Evolutionary conservation across 2,329 filamentous ascomycete genomes (phyloP).

Genomic region (Pyrenophora teres): DNA sequence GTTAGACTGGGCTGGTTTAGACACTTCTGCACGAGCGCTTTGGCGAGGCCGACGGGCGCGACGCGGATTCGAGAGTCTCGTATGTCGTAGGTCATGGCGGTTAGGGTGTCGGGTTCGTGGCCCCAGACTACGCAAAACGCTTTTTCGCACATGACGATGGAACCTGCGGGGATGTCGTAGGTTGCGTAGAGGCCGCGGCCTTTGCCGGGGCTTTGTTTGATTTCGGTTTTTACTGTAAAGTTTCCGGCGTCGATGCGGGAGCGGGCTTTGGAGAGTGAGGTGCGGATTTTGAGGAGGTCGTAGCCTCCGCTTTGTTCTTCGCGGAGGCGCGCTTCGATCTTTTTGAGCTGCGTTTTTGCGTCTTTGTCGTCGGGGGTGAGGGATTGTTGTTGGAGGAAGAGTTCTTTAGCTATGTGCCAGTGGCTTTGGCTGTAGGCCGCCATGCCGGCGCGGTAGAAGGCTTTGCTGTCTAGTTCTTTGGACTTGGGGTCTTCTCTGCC

Average conservation of each 20-base stretch:
- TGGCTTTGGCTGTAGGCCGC: conserved; percentile 52
- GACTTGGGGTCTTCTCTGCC: conserved; percentile 31
- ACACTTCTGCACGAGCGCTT: conserved; percentile 53
- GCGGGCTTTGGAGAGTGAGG: conserved; percentile 47
- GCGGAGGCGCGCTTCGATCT: conserved; percentile 23
- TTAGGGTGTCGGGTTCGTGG: conserved; percentile 49
- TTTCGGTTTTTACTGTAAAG: conserved; percentile 50
- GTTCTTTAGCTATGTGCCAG: conserved; percentile 47
- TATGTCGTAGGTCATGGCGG: conserved; percentile 53
- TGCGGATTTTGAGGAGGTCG: conserved; percentile 39
- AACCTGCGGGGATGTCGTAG: conserved; percentile 53
- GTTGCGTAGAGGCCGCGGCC: conserved; percentile 60
- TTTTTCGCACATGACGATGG: conserved; percentile 62
- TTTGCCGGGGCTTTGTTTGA: conserved; percentile 49
- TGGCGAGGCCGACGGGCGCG: conserved; percentile 26
- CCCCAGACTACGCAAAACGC: conserved; percentile 55
- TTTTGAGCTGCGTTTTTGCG: conserved; percentile 31
- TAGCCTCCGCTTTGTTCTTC: conserved; percentile 52
- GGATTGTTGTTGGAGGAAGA: conserved; percentile 40
- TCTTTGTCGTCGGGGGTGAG: conserved; percentile 43
- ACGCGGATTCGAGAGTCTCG: conserved; percentile 39
- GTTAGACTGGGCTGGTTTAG: conserved; percentile 49
- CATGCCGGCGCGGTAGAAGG: conserved; percentile 51
- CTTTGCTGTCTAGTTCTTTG: conserved; percentile 49
- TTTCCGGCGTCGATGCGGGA: conserved; percentile 56